A percentile compares a stretch with the other conserved stretches of the same genome.
These are phyloP conservation scores for Dendrobium chrysotoxum DNA, from an alignment of 106 monocot genomes.

Conservation along the genomic window DNA sequence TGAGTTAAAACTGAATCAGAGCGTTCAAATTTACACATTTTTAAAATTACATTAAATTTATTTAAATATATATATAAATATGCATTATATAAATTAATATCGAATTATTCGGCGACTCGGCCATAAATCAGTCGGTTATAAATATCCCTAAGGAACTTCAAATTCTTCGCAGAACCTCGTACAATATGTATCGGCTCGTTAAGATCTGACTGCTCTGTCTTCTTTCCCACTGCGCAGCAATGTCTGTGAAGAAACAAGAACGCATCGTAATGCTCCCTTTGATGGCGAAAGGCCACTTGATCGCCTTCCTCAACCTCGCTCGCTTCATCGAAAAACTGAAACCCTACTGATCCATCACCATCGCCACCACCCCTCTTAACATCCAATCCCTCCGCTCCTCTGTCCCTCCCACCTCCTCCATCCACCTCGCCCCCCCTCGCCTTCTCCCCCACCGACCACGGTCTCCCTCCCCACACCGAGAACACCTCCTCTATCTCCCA, in stretches of 20 bases:
- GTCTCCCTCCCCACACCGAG: constrained; percentile 27
- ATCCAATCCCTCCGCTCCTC: constrained; percentile 38
- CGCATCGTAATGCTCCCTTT: constrained; percentile 51
- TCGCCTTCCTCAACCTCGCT: constrained; percentile 62
- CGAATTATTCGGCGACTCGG: too few species aligned
- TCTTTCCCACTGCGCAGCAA: not conserved
- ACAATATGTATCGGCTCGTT: too few species aligned
- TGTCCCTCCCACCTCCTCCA: constrained; percentile 29
- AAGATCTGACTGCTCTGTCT: too few species aligned
- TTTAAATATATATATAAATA: too few species aligned
- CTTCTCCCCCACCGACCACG: constrained; percentile 30
- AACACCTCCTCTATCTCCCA: constrained; percentile 18
- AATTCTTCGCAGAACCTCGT: too few species aligned
- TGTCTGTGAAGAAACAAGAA: not conserved
- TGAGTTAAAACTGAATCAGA: too few species aligned
- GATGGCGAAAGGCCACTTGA: constrained; percentile 72
- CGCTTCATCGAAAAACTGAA: constrained; percentile 23
- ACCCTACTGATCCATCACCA: constrained; percentile 20
- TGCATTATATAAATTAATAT: too few species aligned
- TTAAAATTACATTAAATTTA: too few species aligned
- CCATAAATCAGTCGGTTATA: too few species aligned
- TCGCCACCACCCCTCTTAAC: constrained; percentile 3
- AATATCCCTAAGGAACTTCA: too few species aligned
- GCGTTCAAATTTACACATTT: too few species aligned
- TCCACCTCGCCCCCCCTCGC: not conserved